Percentiles rank a stretch among this genome's conserved stretches.
These are phyloP conservation scores for Kluyveromyces aestuarii DNA, from an alignment of 805 yeast genomes.

Conservation along the genomic window DNA sequence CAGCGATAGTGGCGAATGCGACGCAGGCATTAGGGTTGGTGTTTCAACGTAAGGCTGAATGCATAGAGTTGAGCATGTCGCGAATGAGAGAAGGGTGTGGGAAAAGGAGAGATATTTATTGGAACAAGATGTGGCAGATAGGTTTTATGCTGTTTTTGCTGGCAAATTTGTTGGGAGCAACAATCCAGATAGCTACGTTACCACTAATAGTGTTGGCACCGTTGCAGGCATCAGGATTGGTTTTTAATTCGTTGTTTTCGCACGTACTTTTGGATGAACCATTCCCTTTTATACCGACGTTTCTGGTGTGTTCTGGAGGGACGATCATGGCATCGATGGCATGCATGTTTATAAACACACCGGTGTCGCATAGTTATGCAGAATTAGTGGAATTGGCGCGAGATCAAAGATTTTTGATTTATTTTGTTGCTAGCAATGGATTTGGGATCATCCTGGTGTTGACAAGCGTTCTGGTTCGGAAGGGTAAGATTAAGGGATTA, in stretches of 20 bases:
- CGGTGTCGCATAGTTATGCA: constrained; percentile 34
- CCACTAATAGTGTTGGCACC: constrained; percentile 78
- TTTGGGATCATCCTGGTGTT: constrained; percentile 22
- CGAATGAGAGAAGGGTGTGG: constrained; percentile 24
- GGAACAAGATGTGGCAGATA: constrained; percentile 52
- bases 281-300: constrained; percentile 61
- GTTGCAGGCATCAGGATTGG: constrained; percentile 78
- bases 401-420: constrained; percentile 42
- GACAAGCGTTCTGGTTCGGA: constrained; percentile 4
- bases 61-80: neutral
- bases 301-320: constrained; percentile 64
- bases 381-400: constrained; percentile 36
- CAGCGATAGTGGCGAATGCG: constrained; percentile 68
- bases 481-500: constrained; percentile 42
- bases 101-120: constrained; percentile 14
- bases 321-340: constrained; percentile 70
- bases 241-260: constrained; percentile 73
- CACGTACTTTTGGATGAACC: constrained; percentile 56
- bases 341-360: constrained; percentile 3
- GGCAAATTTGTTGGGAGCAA: constrained; percentile 71
- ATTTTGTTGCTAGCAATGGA: constrained; percentile 39
- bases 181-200: constrained; percentile 73
- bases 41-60: constrained; percentile 50
- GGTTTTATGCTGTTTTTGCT: constrained; percentile 65
- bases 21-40: constrained; percentile 77